These are phyloP conservation scores for Eimeria necatrix DNA, from an alignment of 169 alveolate genomes.

Conservation along the genomic window DNA sequence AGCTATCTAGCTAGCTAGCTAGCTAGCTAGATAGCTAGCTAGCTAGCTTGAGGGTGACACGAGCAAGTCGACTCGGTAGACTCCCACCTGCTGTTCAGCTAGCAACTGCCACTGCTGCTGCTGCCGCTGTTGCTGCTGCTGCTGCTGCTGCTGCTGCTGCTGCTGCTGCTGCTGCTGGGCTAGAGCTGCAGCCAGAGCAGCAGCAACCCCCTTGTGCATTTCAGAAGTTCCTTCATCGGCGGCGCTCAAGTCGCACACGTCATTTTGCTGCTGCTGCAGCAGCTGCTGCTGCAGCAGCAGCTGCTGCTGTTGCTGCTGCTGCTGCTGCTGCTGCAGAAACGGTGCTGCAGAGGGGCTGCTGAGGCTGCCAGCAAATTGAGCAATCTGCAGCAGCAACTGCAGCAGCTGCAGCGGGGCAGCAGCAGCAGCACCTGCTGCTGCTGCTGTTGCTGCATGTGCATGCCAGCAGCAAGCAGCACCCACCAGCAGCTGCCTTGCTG, in stretches of 20 bases:
- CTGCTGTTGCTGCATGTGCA: not conserved
- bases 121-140: slow-evolving; percentile 7
- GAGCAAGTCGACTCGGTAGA: slow-evolving; percentile 51
- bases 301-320: slow-evolving; percentile 15
- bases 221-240: slow-evolving; percentile 30
- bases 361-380: not conserved
- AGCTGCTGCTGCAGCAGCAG: slow-evolving; percentile 3
- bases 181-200: not conserved
- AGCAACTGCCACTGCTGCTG: slow-evolving; percentile 48
- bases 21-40: not conserved
- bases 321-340: slow-evolving; percentile 13
- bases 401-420: slow-evolving; percentile 29
- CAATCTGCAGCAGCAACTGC: slow-evolving; percentile 34
- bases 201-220: slow-evolving; percentile 15
- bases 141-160: slow-evolving; percentile 20
- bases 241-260: slow-evolving; percentile 15
- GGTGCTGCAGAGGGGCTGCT: not conserved
- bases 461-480: slow-evolving; percentile 63
- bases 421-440: not conserved
- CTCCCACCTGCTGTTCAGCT: slow-evolving; percentile 40
- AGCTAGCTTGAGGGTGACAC: not conserved
- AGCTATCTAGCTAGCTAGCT: slow-evolving; percentile 25
- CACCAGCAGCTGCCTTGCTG: slow-evolving; percentile 61
- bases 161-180: not conserved
- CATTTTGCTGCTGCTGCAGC: slow-evolving; percentile 28